Conservation (phyloP, 139 green algal species). For the Tetratostichococcus sp. region DNA sequence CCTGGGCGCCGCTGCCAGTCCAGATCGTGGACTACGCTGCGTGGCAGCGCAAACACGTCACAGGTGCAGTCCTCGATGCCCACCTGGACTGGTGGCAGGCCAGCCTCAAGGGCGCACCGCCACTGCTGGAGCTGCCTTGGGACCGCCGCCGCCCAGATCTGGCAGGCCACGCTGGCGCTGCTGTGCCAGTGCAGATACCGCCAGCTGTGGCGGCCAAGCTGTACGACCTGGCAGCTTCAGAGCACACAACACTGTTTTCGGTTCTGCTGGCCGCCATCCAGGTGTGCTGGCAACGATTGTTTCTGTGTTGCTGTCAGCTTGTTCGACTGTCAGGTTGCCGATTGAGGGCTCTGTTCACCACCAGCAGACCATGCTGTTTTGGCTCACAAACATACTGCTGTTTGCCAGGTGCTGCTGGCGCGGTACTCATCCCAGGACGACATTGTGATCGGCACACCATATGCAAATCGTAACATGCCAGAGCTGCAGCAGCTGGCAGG, state of each 20-base stretch:
- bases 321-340: too few species aligned
- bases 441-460: not conserved
- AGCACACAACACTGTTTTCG: constrained; percentile 6
- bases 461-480: not conserved
- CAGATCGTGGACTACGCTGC: constrained; percentile 5
- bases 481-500: constrained; percentile 1
- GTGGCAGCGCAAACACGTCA: constrained; percentile 4
- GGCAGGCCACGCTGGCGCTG: not conserved
- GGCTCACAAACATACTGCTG: too few species aligned
- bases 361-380: too few species aligned
- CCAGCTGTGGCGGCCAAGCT: not conserved
- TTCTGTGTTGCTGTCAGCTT: not conserved
- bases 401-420: constrained; percentile 4
- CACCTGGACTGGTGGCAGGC: not conserved
- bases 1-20: constrained; percentile 1
- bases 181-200: not conserved
- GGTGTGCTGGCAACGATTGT: not conserved
- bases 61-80: not conserved
- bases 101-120: not conserved
- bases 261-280: constrained; percentile 1
- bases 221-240: not conserved
- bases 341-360: not conserved
- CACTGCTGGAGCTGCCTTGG: not conserved
- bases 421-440: constrained; percentile 1
- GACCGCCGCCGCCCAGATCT: not conserved